A percentile compares a stretch with the other conserved stretches of the same genome.
Conservation (phyloP, 768 basidiomycete genomes). For the Auricularia heimuer region DNA sequence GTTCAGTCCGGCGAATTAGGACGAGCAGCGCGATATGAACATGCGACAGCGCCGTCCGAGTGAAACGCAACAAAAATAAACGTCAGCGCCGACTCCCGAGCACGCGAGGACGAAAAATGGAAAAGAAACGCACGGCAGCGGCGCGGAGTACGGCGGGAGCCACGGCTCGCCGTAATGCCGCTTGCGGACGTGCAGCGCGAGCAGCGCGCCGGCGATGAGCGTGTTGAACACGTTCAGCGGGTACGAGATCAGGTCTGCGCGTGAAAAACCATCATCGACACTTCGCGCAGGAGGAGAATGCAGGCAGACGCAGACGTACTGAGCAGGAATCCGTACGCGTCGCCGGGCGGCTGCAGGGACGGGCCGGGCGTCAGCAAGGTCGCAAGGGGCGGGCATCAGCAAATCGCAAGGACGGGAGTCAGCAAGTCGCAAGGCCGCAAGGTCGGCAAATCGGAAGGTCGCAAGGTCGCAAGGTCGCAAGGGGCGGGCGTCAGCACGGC, state of each 20-base stretch:
- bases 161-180: slow-evolving; percentile 36
- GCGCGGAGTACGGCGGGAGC: slow-evolving; percentile 56
- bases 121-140: slow-evolving; percentile 29
- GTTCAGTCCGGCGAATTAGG: too few relatives aligned
- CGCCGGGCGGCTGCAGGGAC: slow-evolving; percentile 48
- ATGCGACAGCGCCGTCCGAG: too few relatives aligned
- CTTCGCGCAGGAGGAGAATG: not conserved
- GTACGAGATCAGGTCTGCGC: slow-evolving; percentile 43
- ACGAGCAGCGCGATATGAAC: too few relatives aligned
- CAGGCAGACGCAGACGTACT: slow-evolving; percentile 26
- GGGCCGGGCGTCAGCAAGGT: too few relatives aligned
- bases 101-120: slow-evolving; percentile 40
- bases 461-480: too few relatives aligned
- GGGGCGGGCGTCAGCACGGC: too few relatives aligned
- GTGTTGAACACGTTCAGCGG: slow-evolving; percentile 50
- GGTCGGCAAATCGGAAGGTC: slow-evolving; percentile 17
- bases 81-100: too few relatives aligned
- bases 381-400: too few relatives aligned
- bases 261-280: not conserved
- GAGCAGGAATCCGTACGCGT: slow-evolving; percentile 64
- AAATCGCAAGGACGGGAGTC: too few relatives aligned
- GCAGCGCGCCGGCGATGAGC: slow-evolving; percentile 48
- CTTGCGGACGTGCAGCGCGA: slow-evolving; percentile 43
- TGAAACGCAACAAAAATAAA: too few relatives aligned
- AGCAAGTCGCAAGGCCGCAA: slow-evolving; percentile 30